Base-by-base conservation (phyloP, 495 filamentous ascomycete species). In the Trichoderma parareesei region DNA sequence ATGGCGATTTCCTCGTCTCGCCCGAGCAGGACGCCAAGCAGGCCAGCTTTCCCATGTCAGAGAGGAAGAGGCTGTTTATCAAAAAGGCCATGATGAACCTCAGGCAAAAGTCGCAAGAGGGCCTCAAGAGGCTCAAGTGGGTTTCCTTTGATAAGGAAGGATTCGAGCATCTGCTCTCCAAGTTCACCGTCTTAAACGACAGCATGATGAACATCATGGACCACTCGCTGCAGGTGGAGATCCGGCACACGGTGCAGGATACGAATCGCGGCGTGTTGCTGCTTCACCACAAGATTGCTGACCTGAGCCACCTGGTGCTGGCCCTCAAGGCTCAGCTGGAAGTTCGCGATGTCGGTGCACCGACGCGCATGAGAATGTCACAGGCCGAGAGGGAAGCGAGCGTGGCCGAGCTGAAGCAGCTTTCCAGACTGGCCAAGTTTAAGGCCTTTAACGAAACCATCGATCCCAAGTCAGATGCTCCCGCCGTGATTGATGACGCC, bases 391-490 rank as follows among this genome's bases (percentile, higher is more conserved):
- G 70, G 62, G 71, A 68, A 5, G 69, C 71, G 60, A 76, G 74
- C 48, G 73, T 71, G 27, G 68, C 71, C 48, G 71, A 71, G 1
- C 70, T 74, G 16, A 69, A 77, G 64, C 68, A 75, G 3, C 61
- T 80, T 38, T 73, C 76, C 5, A 71, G 77, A 64, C 69, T 80
- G 16, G 77, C 77, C 66, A 76, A 76, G 67, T 80, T 80, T 74
- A 80, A 80, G 69, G 77, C 77, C 13, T 80, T 80, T 66, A 80
- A 78, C 64, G 71, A 77, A 67, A 73, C 75, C 20, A 74, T 80
- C 59, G 76, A 79, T 42, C 53, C 53, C 6, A 57, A 33, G 27
- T 67, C 70, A 9, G 65, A 69, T 60, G 71, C 62, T 18, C 37
- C 16, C n/a, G 35, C 57, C 43, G 64, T 64, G 10, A 67, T 71